Percentiles rank a stretch among this genome's conserved stretches.
These are phyloP conservation scores for Botrytis medusae DNA, from an alignment of 2,329 filamentous ascomycete species.

Conservation along the genomic window DNA sequence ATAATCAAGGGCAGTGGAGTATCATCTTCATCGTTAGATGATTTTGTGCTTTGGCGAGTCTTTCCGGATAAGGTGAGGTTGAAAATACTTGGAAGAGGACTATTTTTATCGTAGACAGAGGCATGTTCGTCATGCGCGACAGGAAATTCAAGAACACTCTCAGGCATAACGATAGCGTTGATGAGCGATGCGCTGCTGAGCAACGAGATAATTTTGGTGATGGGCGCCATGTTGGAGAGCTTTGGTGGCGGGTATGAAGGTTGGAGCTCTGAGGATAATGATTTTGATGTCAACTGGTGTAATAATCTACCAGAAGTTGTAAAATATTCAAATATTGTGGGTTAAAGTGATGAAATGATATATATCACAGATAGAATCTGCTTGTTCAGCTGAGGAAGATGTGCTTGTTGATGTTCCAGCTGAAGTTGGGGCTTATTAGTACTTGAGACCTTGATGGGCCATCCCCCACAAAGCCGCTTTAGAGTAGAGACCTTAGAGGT, in stretches of 20 bases:
- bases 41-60: not conserved
- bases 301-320: not conserved
- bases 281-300: not conserved
- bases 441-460: slow-evolving; percentile 1
- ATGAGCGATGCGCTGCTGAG: slow-evolving; percentile 28
- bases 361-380: not conserved
- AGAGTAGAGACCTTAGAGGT: not conserved
- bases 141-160: slow-evolving; percentile 15
- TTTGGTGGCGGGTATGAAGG: slow-evolving; percentile 8
- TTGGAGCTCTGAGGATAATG: not conserved
- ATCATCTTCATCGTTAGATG: slow-evolving; percentile 45
- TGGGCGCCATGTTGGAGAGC: slow-evolving; percentile 29
- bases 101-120: slow-evolving; percentile 3
- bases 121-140: not conserved
- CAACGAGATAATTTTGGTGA: slow-evolving; percentile 28
- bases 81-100: slow-evolving; percentile 20
- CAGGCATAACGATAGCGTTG: slow-evolving; percentile 26
- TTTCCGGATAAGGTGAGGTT: slow-evolving; percentile 19
- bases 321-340: not conserved
- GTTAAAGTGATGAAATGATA: not conserved
- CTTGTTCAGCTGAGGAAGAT: slow-evolving; percentile 5
- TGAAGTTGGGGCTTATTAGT: slow-evolving; percentile 20
- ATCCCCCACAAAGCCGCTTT: slow-evolving; percentile 19
- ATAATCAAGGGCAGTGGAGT: slow-evolving; percentile 86
- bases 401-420: slow-evolving; percentile 19